These are phyloP conservation scores for Harringtonia aguacate DNA, from an alignment of 2,329 filamentous ascomycete genomes.

Conservation along the genomic window DNA sequence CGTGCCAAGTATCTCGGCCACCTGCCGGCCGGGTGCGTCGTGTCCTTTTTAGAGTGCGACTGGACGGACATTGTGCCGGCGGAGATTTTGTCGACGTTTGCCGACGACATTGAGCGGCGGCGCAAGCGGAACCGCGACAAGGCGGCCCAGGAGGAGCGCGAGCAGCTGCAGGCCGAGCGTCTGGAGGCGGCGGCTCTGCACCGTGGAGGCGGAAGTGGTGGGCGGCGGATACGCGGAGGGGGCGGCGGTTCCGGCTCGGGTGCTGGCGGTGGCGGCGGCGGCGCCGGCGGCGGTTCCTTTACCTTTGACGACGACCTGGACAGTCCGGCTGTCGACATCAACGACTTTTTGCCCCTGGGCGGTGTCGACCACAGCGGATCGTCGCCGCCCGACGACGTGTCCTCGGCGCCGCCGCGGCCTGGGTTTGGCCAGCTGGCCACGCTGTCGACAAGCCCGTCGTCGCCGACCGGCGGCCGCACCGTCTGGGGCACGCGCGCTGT, in stretches of 20 bases:
- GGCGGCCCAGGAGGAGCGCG: conserved; percentile 75
- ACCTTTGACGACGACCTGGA: neutral
- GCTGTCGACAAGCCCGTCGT: conserved; percentile 71
- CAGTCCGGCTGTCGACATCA: conserved; percentile 29
- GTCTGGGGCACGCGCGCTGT: conserved; percentile 86
- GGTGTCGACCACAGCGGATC: conserved; percentile 16
- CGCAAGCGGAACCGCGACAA: conserved; percentile 74
- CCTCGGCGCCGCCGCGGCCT: conserved; percentile 43
- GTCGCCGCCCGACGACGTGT: conserved; percentile 41
- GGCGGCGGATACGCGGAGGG: neutral
- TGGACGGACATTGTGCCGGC: conserved; percentile 82
- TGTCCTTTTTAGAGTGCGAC: conserved; percentile 86
- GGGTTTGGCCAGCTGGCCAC: conserved; percentile 62
- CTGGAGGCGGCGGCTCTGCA: conserved; percentile 62
- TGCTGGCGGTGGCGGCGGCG: conserved; percentile 16
- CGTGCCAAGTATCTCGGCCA: conserved; percentile 81
- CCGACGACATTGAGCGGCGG: conserved; percentile 64
- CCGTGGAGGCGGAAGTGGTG: conserved; percentile 33
- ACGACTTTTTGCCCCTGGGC: conserved; percentile 56
- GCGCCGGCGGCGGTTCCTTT: too few species aligned
- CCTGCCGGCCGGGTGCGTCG: conserved; percentile 80
- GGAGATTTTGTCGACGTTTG: conserved; percentile 65
- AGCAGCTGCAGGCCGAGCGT: conserved; percentile 70
- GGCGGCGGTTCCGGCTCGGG: neutral
- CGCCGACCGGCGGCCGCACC: conserved; percentile 45